These are phyloP conservation scores for Podila epigama DNA, from an alignment of 192 early-diverging fungal genomes.

Conservation along the genomic window DNA sequence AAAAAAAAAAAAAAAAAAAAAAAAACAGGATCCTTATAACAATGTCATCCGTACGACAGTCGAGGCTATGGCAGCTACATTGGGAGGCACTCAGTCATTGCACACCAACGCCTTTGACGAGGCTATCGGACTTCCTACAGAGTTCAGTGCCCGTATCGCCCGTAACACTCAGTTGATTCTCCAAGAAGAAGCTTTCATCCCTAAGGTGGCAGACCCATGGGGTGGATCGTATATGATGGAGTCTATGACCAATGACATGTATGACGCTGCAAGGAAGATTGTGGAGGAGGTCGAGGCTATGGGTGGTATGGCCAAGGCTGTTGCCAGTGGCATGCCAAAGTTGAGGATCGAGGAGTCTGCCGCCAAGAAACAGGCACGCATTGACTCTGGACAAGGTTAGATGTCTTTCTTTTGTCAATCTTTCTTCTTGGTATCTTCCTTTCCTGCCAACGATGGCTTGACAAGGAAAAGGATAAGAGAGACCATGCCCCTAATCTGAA, in stretches of 20 bases:
- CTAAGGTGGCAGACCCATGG: constrained; percentile 92
- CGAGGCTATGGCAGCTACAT: constrained; percentile 91
- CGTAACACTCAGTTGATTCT: constrained; percentile 91
- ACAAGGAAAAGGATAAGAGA: not conserved
- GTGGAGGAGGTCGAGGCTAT: constrained; percentile 83
- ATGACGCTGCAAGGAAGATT: constrained; percentile 69
- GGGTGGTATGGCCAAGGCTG: constrained; percentile 93
- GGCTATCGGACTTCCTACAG: constrained; percentile 87
- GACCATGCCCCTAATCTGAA: not conserved
- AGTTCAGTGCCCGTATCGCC: constrained; percentile 86
- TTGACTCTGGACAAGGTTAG: constrained; percentile 85
- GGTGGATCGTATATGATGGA: constrained; percentile 96
- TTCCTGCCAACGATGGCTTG: too few relatives aligned
- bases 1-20: not conserved
- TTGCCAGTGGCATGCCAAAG: constrained; percentile 89
- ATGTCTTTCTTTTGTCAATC: not conserved
- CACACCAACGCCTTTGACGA: constrained; percentile 94
- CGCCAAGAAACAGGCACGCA: constrained; percentile 86
- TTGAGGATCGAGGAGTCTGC: constrained; percentile 88
- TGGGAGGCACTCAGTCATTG: constrained; percentile 91
- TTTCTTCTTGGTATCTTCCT: not conserved
- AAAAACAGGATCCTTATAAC: constrained; percentile 81
- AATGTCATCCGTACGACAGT: constrained; percentile 89
- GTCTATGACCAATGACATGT: constrained; percentile 83
- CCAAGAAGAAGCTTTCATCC: constrained; percentile 88